Conservation (phyloP, 2,329 filamentous ascomycete species). For the Ophiostoma australiae region DNA sequence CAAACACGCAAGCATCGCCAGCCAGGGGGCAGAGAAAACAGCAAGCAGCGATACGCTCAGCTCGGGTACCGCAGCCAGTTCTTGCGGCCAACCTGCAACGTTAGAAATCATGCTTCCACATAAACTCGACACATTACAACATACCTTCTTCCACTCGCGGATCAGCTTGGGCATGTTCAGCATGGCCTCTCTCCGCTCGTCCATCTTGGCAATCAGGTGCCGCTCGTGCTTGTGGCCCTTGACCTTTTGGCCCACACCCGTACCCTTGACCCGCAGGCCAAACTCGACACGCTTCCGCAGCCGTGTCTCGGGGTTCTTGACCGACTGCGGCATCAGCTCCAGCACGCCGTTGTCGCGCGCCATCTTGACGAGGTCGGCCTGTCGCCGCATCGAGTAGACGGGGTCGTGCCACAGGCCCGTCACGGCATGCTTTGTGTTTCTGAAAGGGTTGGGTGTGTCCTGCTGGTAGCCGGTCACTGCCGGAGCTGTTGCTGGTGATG, state of each 20-base stretch:
- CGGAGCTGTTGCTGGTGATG: constrained; percentile 23
- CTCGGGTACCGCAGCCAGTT: constrained; percentile 56
- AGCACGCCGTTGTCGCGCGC: constrained; percentile 74
- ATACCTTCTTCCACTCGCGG: constrained; percentile 85
- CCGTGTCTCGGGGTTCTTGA: constrained; percentile 68
- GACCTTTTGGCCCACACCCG: constrained; percentile 83
- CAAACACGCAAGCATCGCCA: not conserved
- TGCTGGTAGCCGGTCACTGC: constrained; percentile 48
- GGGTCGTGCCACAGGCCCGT: constrained; percentile 83
- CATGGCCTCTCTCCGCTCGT: constrained; percentile 87
- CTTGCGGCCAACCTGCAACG: constrained; percentile 46
- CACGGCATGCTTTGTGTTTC: constrained; percentile 67
- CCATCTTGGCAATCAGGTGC: constrained; percentile 73
- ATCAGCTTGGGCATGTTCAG: constrained; percentile 90
- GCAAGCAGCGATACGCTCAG: constrained; percentile 35
- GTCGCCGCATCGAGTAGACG: constrained; percentile 73
- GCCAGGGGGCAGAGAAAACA: not conserved
- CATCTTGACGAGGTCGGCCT: constrained; percentile 87
- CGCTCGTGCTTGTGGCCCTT: constrained; percentile 96
- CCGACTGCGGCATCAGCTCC: constrained; percentile 69
- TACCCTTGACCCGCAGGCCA: constrained; percentile 83
- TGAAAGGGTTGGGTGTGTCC: constrained; percentile 71
- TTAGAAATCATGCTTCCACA: not conserved
- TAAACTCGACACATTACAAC: constrained; percentile 36
- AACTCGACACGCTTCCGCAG: constrained; percentile 69